Percentiles rank a stretch among this genome's conserved stretches.
phyloP scores from a whole-genome alignment of 345 rosid species.

The Sisymbrium altissimum region DNA sequence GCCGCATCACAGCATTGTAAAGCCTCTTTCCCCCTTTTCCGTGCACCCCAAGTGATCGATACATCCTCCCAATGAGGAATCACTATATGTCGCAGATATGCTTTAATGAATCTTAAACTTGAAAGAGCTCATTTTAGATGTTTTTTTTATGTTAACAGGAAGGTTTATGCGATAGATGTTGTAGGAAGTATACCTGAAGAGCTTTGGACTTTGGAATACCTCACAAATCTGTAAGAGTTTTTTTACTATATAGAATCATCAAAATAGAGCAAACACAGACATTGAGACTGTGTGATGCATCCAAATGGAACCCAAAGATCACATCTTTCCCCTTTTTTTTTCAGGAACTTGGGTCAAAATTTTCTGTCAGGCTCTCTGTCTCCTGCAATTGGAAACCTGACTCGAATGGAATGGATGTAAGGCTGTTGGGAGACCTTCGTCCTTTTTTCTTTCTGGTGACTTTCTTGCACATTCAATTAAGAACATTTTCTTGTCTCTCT shows the following conservation, averaged over 20 bases:
- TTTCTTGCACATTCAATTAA: neutral
- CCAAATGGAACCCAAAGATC: neutral
- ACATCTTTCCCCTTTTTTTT: neutral
- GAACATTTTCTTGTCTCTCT: neutral
- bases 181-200: constrained; percentile 29
- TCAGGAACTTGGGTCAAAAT: constrained; percentile 34
- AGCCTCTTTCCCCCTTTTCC: neutral
- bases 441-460: neutral
- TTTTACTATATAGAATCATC: neutral
- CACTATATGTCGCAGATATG: neutral
- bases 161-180: constrained; percentile 25
- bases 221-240: constrained; percentile 29
- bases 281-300: neutral
- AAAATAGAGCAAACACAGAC: neutral
- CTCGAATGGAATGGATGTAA: constrained; percentile 56
- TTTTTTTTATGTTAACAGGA: constrained; percentile 19
- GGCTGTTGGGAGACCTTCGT: neutral
- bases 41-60: constrained; percentile 19
- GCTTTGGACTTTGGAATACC: constrained; percentile 36
- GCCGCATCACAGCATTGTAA: constrained; percentile 33
- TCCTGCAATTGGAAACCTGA: constrained; percentile 32
- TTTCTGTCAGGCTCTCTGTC: constrained; percentile 27
- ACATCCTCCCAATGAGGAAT: neutral
- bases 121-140: neutral
- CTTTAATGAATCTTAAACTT: neutral